These are phyloP conservation scores for Friedmanniomyces endolithicus DNA, from an alignment of 495 filamentous ascomycete species.

Conservation along the genomic window DNA sequence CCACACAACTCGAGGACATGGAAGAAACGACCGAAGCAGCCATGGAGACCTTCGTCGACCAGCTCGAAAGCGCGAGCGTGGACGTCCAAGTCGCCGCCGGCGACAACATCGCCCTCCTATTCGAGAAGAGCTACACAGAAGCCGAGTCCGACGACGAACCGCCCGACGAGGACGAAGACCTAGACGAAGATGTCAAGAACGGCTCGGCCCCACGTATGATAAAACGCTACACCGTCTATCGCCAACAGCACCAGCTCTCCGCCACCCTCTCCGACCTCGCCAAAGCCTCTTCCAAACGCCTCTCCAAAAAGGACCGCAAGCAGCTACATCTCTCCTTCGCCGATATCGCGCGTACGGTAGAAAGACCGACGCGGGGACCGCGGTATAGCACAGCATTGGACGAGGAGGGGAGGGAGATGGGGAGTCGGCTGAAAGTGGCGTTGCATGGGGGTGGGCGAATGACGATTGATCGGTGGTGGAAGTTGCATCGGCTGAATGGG, in stretches of 20 bases:
- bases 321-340: conserved; percentile 63
- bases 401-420: conserved; percentile 61
- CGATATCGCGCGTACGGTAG: conserved; percentile 74
- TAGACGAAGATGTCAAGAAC: not conserved
- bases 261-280: conserved; percentile 42
- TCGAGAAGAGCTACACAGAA: conserved; percentile 65
- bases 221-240: conserved; percentile 36
- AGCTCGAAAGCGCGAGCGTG: conserved; percentile 64
- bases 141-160: conserved; percentile 37
- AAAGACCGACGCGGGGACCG: conserved; percentile 61
- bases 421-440: conserved; percentile 63
- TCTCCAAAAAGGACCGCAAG: conserved; percentile 70
- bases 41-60: conserved; percentile 80
- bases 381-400: conserved; percentile 59
- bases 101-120: conserved; percentile 79
- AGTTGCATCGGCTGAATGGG: conserved; percentile 62
- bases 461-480: conserved; percentile 84
- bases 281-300: conserved; percentile 51
- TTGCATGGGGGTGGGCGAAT: conserved; percentile 53
- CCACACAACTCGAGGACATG: conserved; percentile 70
- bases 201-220: conserved; percentile 42
- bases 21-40: conserved; percentile 58
- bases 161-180: conserved; percentile 13
- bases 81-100: conserved; percentile 76
- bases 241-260: conserved; percentile 32